A percentile compares a stretch with the other conserved stretches of the same genome.
phyloP scores from a whole-genome alignment of 331 rosid species.

The Malus hybrid region DNA sequence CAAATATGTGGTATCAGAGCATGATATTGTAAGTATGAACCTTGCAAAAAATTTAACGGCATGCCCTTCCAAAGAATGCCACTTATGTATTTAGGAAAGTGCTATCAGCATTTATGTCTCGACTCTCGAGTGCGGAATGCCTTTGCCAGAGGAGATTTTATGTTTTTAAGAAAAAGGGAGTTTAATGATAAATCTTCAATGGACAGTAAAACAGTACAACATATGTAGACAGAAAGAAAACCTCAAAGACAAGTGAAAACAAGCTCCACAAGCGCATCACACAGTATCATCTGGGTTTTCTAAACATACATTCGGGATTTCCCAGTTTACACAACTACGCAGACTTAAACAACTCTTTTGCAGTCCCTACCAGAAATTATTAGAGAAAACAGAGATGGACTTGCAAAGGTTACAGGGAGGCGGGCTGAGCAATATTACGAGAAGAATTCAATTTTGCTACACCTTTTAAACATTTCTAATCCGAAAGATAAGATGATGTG shows the following conservation, averaged over 20 bases:
- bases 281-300: too few relatives aligned
- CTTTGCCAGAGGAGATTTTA: not conserved
- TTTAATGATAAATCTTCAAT: not conserved
- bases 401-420: not conserved
- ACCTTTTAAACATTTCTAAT: not conserved
- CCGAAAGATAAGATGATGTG: slow-evolving; percentile 16
- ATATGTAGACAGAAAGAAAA: too few relatives aligned
- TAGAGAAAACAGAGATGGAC: not conserved
- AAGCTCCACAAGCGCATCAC: too few relatives aligned
- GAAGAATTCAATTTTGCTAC: not conserved
- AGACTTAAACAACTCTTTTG: not conserved
- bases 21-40: not conserved
- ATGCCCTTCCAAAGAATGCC: not conserved
- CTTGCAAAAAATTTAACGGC: not conserved
- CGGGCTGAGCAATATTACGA: not conserved
- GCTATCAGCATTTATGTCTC: not conserved
- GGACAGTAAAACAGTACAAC: too few relatives aligned
- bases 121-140: not conserved
- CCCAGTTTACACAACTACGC: too few relatives aligned
- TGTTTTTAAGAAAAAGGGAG: not conserved
- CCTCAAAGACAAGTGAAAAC: too few relatives aligned
- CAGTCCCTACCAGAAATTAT: not conserved
- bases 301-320: too few relatives aligned
- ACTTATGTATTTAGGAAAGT: not conserved
- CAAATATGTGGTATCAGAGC: not conserved